These are phyloP conservation scores for Fusarium subtropicale DNA, from an alignment of 2,329 filamentous ascomycete genomes.

Conservation along the genomic window DNA sequence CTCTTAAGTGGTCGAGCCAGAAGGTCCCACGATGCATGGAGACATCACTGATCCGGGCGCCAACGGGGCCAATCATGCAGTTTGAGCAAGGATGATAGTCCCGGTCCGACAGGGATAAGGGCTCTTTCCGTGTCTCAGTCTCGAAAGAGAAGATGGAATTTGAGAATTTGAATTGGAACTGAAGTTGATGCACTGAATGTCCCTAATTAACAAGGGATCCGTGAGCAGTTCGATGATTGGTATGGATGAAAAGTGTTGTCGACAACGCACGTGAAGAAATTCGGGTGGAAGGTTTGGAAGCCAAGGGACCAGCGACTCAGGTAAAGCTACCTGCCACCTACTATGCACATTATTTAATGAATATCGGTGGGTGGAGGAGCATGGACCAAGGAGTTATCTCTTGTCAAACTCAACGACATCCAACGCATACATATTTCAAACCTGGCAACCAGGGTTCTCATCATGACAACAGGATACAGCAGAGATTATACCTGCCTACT, in stretches of 20 bases:
- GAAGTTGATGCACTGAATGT: neutral
- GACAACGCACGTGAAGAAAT: neutral
- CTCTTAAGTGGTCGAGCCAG: constrained; percentile 44
- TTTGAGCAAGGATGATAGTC: constrained; percentile 28
- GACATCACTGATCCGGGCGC: constrained; percentile 50
- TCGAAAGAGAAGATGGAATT: constrained; percentile 21
- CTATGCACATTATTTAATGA: neutral
- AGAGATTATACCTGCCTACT: neutral
- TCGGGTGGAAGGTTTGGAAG: neutral
- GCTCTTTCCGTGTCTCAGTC: constrained; percentile 35
- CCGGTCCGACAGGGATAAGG: constrained; percentile 36
- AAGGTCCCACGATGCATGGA: constrained; percentile 43
- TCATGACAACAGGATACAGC: neutral
- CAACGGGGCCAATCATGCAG: constrained; percentile 52
- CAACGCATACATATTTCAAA: neutral
- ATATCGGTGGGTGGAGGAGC: constrained; percentile 3
- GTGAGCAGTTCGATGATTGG: neutral
- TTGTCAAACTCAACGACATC: neutral
- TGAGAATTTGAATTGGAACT: constrained; percentile 12
- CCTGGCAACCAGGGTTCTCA: neutral
- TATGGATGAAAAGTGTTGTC: neutral
- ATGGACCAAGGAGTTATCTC: constrained; percentile 2
- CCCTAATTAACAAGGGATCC: neutral
- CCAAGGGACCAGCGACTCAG: constrained; percentile 5
- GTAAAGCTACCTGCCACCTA: neutral